phyloP scores from a whole-genome alignment of 306 rosid genomes.

The Casuarina cunninghamiana region DNA sequence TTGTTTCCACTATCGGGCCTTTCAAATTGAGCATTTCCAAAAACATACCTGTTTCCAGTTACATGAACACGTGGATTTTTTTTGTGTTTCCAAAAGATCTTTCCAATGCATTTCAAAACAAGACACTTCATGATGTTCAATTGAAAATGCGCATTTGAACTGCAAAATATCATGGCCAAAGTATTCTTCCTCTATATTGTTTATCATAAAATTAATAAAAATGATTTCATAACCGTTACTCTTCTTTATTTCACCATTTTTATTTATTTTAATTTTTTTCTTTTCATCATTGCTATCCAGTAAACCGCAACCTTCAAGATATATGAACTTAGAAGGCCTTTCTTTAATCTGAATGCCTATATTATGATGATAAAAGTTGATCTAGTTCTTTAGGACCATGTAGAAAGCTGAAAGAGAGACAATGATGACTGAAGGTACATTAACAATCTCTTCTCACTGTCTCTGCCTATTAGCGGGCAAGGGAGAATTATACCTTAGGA shows the following conservation, averaged over 20 bases:
- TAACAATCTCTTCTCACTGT: neutral
- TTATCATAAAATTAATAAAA: neutral
- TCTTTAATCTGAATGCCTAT: neutral
- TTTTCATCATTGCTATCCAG: neutral
- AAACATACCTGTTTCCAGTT: too few relatives aligned
- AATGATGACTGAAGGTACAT: neutral
- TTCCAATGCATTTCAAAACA: too few relatives aligned
- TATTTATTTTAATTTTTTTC: neutral
- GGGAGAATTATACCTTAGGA: conserved; percentile 57
- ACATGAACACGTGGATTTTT: too few relatives aligned
- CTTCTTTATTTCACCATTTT: neutral
- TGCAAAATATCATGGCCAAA: too few relatives aligned
- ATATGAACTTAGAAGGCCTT: neutral
- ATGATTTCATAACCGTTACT: neutral
- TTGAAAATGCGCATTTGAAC: neutral
- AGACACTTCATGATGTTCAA: neutral
- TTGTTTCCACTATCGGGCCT: too few relatives aligned
- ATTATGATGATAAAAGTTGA: neutral
- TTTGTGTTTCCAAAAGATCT: too few relatives aligned
- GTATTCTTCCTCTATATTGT: neutral
- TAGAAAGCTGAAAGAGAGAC: neutral
- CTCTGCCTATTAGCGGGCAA: neutral
- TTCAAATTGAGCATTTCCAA: too few relatives aligned
- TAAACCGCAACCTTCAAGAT: neutral
- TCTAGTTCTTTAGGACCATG: neutral